A percentile compares a stretch with the other conserved stretches of the same genome.
Conservation (phyloP, 768 basidiomycete species). For the Tricholoma sp. region DNA sequence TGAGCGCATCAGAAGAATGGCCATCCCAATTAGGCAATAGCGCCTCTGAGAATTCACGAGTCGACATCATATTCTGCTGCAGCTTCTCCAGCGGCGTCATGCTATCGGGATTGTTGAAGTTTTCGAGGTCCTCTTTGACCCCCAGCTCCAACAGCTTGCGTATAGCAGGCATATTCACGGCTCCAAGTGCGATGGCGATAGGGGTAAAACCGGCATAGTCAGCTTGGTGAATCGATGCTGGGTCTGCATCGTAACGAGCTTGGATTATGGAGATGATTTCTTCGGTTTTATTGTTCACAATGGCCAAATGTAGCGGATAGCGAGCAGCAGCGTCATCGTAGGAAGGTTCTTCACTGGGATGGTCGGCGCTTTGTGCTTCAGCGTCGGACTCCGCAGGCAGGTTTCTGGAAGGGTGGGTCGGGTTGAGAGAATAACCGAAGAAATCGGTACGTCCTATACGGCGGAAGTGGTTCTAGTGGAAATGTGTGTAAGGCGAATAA, state of each 20-base stretch:
- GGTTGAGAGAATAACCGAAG: constrained; percentile 17
- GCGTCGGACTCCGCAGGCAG: constrained; percentile 4
- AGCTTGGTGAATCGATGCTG: constrained; percentile 6
- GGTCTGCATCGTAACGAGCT: neutral
- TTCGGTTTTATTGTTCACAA: neutral
- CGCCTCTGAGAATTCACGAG: constrained; percentile 10
- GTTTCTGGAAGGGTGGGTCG: constrained; percentile 16
- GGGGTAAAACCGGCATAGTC: constrained; percentile 14
- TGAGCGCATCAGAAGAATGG: constrained; percentile 5
- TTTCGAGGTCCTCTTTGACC: constrained; percentile 8
- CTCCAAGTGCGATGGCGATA: constrained; percentile 5
- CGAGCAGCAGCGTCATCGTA: neutral
- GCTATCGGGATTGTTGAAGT: constrained; percentile 7
- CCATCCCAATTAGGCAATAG: constrained; percentile 9
- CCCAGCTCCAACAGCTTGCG: constrained; percentile 9
- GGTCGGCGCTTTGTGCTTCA: neutral
- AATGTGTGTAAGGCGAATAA: neutral
- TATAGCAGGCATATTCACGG: constrained; percentile 6
- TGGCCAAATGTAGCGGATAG: constrained; percentile 1
- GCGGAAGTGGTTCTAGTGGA: constrained; percentile 18
- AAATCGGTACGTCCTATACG: constrained; percentile 21
- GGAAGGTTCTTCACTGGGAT: neutral
- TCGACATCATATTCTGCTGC: constrained; percentile 3
- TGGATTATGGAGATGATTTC: neutral
- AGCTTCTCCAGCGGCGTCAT: constrained; percentile 10